Base-by-base conservation (phyloP, 2,329 filamentous ascomycete genomes). In the Microcera coccophila region DNA sequence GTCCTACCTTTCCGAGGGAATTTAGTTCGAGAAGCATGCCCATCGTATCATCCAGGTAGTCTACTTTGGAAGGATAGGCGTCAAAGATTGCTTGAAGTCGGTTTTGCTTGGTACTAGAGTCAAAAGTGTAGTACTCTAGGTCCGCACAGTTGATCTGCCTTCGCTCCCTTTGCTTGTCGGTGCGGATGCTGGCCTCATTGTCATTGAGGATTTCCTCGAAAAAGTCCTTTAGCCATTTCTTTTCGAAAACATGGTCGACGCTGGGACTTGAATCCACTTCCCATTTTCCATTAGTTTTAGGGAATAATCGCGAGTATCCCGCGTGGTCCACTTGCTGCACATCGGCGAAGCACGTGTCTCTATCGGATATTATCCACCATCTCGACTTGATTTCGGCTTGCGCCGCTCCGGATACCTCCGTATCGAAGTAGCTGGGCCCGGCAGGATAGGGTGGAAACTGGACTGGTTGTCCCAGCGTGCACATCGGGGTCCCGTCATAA, bases 171-270 rank as follows among this genome's bases (percentile, higher is more conserved):
- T 1, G 12, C 14, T 3, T 36, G 40, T 4, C 20, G n/a, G 1
- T 49, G 22, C 24, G 24, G 24, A 9, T 8, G 12, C 14, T 33
- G 0, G 24, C 5, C 3, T 4, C 17, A 0, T 5, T 28, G 1
- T n/a, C 14, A 10, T 47, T 28, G 4, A 49, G 16, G 8, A 51
- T 51, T 1, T 16, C 10, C 0, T 0, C 14, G n/a, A 44, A 48
- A 10, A 39, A 52, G 4, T 52, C 40, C 17, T 33, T 17, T 0
- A 52, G 36, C 38, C 42, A 46, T 4, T 39, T 49, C 45, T 52
- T 52, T 19, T 50, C 49, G 3, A 42, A 52, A 1, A 48, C 31
- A 10, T 50, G 49, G 16, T 52, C 49, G 1, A 39, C 48, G 11
- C 24, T 14, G 24, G 14, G 8, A n/a, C 21, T 38, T 24, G 19